Evolutionary conservation across 2,329 filamentous ascomycete species (phyloP).

Genomic region (Chrysoporthe austroafricana): DNA sequence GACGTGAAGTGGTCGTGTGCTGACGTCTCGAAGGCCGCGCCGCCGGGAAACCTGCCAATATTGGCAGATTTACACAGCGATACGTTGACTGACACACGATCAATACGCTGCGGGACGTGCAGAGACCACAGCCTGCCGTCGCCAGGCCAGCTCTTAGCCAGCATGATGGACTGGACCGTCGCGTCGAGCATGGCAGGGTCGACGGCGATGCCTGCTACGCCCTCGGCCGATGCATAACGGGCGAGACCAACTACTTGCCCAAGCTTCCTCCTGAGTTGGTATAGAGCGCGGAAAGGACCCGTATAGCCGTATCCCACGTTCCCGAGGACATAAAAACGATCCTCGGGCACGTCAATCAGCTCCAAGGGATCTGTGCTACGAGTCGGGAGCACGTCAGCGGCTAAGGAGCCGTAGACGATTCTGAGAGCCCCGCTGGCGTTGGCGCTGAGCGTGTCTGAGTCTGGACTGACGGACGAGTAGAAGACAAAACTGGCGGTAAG

Average conservation of each 20-base stretch:
- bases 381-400: no score
- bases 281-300: constrained; percentile 11
- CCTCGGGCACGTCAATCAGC: no score
- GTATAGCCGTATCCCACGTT: constrained; percentile 21
- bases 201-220: not conserved
- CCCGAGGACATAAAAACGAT: constrained; percentile 17
- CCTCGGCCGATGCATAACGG: no score
- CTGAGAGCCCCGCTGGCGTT: no score
- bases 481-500: constrained; percentile 29
- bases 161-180: constrained; percentile 16
- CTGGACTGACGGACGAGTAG: no score
- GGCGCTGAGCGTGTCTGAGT: no score
- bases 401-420: no score
- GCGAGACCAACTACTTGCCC: not conserved
- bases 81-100: not conserved
- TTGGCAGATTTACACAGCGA: constrained; percentile 21
- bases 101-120: not conserved
- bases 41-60: no score
- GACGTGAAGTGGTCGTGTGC: no score
- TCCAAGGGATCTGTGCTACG: no score
- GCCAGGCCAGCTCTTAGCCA: constrained; percentile 9
- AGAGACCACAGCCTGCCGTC: constrained; percentile 17
- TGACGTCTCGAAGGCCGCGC: no score
- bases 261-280: constrained; percentile 9
- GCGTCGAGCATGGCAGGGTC: constrained; percentile 20